Base-by-base conservation (phyloP, 2,329 filamentous ascomycete genomes). In the Fusarium virguliforme region DNA sequence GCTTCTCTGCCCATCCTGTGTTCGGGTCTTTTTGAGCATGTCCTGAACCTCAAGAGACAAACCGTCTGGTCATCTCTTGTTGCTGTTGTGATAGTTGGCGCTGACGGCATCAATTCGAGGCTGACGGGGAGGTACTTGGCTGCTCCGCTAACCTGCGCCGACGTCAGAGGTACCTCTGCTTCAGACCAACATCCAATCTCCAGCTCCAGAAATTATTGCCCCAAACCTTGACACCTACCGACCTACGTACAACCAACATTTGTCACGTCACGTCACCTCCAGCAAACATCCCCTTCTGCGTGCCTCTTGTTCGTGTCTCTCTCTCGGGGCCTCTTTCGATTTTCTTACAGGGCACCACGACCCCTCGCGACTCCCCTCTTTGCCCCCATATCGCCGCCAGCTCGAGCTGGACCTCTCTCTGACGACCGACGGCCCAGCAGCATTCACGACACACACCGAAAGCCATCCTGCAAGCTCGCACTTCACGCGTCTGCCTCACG, bases 131-230 rank as follows among this genome's bases (percentile, higher is more conserved):
- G 58, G 66, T 72, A 73, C 70, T 53, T 70, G 37, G 24, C 26
- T 35, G 22, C 15, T 54, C 15, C 46, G 64, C 50, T 32, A 35
- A 56, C 26, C 24, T 35, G 32, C 41, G 43, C 54, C 53, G 70
- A 41, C 28, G 66, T 60, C 55, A 67, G 53, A 71, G 46, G 70
- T 72, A 73, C 70, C 70, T 57, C n/a, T 46, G 26, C 24, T 54
- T 59, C 37, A 46, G 26, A 41, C 53, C 32, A 28, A 34, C 55
- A 46, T 65, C 68, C 60, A 68, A 71, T 68, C 67, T 71, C 58
- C 54, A 71, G 69, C 67, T 71, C 70, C 70, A 64, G 18, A 71
- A 70, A 65, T 66, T 72, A 65, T 71, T 73, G 54, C 70, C 70
- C 67, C 67, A 71, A 72, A 73, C 70, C 66, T 72, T 72, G 60